Evolutionary conservation across 306 rosid species (phyloP).

Genomic region (Astragalus membranaceus): DNA sequence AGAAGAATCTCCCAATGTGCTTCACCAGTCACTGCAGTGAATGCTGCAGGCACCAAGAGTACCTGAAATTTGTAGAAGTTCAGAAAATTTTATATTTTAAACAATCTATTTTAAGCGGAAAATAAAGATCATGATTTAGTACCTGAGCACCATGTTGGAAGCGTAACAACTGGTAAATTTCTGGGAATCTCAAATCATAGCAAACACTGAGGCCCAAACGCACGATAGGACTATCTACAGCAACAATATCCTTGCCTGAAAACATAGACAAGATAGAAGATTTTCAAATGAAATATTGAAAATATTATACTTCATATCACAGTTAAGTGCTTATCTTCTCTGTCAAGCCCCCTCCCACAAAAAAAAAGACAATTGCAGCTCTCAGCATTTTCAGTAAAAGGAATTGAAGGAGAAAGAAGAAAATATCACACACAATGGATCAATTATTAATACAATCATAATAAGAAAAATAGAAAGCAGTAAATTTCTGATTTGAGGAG

Average conservation of each 20-base stretch:
- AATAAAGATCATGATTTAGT: background rate
- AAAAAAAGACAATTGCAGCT: background rate
- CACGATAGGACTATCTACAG: constrained; percentile 83
- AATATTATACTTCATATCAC: constrained; percentile 1
- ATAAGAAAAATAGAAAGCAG: background rate
- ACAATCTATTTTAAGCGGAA: no score
- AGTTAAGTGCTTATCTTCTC: background rate
- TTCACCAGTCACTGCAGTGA: no score
- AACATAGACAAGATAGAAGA: no score
- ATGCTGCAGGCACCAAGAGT: no score
- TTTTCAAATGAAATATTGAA: constrained; percentile 10
- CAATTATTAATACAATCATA: background rate
- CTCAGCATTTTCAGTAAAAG: background rate
- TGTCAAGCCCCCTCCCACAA: background rate
- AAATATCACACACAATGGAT: background rate
- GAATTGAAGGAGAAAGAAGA: background rate
- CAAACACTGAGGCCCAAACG: constrained; percentile 87
- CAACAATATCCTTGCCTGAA: constrained; percentile 77
- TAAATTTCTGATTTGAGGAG: background rate
- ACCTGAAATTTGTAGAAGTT: no score
- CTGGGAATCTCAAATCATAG: constrained; percentile 97
- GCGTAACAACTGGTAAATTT: constrained; percentile 69
- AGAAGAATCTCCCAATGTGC: no score
- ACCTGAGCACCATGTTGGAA: constrained; percentile 83
- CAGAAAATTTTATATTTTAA: no score